Evolutionary conservation across 306 rosid genomes (phyloP), one percentile per base, ranked within the genome.

Genomic region (Dicorynia guianensis): DNA sequence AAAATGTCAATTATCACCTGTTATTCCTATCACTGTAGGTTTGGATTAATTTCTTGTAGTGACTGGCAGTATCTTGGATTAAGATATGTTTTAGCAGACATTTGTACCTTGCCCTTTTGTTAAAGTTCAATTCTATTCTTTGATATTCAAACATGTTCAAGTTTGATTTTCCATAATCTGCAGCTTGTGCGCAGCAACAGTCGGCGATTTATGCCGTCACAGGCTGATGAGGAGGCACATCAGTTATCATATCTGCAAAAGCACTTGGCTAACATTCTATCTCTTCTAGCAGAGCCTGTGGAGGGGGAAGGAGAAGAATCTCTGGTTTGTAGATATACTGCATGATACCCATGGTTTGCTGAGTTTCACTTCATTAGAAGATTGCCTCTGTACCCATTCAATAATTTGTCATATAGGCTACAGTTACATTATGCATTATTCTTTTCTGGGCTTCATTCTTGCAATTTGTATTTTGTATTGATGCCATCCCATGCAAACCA

Each of bases 141-240:
- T 56, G 54, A 38, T 70, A 10, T 25, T 78, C 36, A 48, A 72
- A 60, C 13, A 54, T 67, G 60, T 74, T 71, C n/a, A 60, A 73
- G 17, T 52, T 25, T 17, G 71, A 8, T 73, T 56, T 69, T 57
- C 19, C 7, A 69, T 79, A 65, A 60, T 74, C 79, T 81, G 88
- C 93, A 93, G 98, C 97, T 93, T 76, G 93, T 89, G 82, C 97
- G 98, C 59, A 89, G 98, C 97, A 91, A 93, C 60, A 93, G 90
- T 83, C 86, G 98, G 57, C 87, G 97, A 62, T 82, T 80, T 79
- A 76, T 81, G 90, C 97, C 97, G 49, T 93, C 96, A 3, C 98
- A 88, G 81, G 80, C 88, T 77, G 97, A 93, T 79, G 97, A 93
- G 84, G 98, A 93, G 87, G 93, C 94, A 17, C 97, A 93, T 82